Base-by-base conservation (phyloP, 1,284 basidiomycete genomes). In the Sporisorium graminicola region DNA sequence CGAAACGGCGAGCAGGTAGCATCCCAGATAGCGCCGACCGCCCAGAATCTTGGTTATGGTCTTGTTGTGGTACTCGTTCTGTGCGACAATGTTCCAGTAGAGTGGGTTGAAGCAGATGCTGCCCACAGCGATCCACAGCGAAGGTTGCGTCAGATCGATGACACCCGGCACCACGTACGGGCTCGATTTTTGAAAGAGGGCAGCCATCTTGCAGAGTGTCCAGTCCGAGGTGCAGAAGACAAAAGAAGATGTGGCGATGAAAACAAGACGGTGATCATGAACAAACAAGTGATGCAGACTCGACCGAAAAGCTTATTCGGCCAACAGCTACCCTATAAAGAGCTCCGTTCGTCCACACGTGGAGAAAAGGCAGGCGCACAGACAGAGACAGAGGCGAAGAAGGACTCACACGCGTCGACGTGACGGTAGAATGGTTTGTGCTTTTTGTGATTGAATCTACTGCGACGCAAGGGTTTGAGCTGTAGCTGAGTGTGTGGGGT, bases 11-110 rank as follows among this genome's bases (percentile, higher is more conserved):
- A 99, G 90, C 85, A 93, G 91, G 87, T 98, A 98, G 86, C 93
- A 95, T 3, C 94, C 96, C 57, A 90, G 84, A 63, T 90, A 89
- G 13, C 77, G 50, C 24, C 75, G 63, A 26, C 81, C 79, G 33
- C 83, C 78, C 10, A 84, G 77, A 16, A 81, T 6, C 47, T 74
- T 76, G 47, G 85, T 85, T 55, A 86, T 81, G 13, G 83, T 83
- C 58, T 77, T 75, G 61, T 82, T 77, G 66, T 72, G 78, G 61
- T 86, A 84, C 64, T 86, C 95, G 88, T 96, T 94, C 66, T 91
- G 91, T 27, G 95, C 95, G 37, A 95, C 91, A 70, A 95, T 91
- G 87, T 98, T 98, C 96, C 95, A 98, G 79, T 93, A 95, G 2
- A 91, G 90, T 0, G 95, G 95, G 84, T 98, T 98, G 88, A 97